Percentiles rank a stretch among this genome's conserved stretches.
Evolutionary conservation across 2,329 filamentous ascomycete species (phyloP).

Genomic region (Delphinella strobiligena): DNA sequence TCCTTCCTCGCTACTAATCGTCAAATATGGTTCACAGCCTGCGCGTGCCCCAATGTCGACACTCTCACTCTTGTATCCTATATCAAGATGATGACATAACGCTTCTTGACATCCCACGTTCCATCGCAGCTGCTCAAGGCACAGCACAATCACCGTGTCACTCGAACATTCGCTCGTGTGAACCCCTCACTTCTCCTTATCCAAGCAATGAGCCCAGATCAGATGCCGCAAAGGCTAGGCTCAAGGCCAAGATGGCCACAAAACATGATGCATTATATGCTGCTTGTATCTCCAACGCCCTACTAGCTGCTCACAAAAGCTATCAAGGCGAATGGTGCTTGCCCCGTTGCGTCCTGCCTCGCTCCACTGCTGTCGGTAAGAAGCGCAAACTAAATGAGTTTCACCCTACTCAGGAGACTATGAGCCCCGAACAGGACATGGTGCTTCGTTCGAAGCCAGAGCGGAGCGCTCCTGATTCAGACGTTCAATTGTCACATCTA

Average conservation of each 20-base stretch:
- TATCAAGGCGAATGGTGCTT: constrained; percentile 24
- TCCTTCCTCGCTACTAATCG: too few species aligned
- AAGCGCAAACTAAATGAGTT: constrained; percentile 15
- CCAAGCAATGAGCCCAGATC: constrained; percentile 45
- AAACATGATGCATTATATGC: constrained; percentile 24
- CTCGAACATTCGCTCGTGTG: constrained; percentile 34
- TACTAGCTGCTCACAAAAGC: constrained; percentile 15
- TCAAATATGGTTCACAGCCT: too few species aligned
- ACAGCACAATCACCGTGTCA: constrained; percentile 25
- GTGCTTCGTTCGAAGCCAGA: background rate
- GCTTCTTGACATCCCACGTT: constrained; percentile 57
- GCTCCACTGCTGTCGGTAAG: too few species aligned
- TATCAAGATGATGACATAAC: constrained; percentile 40
- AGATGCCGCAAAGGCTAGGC: constrained; percentile 29
- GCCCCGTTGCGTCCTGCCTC: constrained; percentile 11
- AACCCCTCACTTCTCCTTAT: constrained; percentile 36
- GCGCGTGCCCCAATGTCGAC: too few species aligned
- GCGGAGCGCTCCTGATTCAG: background rate
- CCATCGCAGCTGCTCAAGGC: constrained; percentile 55
- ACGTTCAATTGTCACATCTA: background rate
- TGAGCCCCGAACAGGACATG: too few species aligned
- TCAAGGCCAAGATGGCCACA: constrained; percentile 21
- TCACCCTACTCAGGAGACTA: too few species aligned
- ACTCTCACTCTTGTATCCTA: constrained; percentile 29
- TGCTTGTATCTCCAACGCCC: constrained; percentile 26